These are phyloP conservation scores for Trapa incisa DNA, from an alignment of 345 rosid species.

Conservation along the genomic window DNA sequence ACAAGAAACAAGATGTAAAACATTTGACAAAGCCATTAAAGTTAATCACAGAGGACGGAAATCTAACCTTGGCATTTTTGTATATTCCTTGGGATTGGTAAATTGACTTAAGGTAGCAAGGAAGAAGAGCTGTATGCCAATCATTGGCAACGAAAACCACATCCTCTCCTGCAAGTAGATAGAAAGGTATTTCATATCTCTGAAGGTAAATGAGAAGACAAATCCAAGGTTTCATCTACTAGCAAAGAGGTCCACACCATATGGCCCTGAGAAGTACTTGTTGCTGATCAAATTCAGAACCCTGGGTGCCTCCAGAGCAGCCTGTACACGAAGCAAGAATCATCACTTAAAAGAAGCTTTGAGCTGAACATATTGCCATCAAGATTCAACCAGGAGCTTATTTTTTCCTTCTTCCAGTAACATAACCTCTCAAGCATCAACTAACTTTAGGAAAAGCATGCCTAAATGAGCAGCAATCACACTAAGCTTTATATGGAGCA, in stretches of 20 bases:
- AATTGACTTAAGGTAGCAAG: constrained; percentile 67
- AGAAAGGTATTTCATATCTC: background rate
- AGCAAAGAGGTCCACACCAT: constrained; percentile 34
- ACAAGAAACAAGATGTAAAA: background rate
- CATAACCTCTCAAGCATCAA: no score
- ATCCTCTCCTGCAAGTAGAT: constrained; percentile 49
- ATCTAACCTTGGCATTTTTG: constrained; percentile 58
- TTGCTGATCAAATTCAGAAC: constrained; percentile 54
- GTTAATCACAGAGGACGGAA: background rate
- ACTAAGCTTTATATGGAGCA: no score
- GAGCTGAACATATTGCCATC: background rate
- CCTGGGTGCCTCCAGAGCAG: constrained; percentile 85
- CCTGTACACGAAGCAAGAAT: constrained; percentile 29
- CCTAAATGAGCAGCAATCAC: no score
- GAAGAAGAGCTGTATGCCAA: constrained; percentile 91
- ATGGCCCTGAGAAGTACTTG: constrained; percentile 68
- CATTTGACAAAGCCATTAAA: no score
- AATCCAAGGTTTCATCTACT: background rate
- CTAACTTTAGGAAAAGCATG: no score
- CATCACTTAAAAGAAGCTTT: background rate
- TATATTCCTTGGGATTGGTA: constrained; percentile 63
- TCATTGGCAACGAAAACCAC: constrained; percentile 77
- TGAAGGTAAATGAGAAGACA: background rate
- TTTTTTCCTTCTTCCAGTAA: background rate
- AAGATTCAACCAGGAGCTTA: background rate